These are phyloP conservation scores for Colletotrichum agaves DNA, from an alignment of 2,329 filamentous ascomycete genomes.

Conservation along the genomic window DNA sequence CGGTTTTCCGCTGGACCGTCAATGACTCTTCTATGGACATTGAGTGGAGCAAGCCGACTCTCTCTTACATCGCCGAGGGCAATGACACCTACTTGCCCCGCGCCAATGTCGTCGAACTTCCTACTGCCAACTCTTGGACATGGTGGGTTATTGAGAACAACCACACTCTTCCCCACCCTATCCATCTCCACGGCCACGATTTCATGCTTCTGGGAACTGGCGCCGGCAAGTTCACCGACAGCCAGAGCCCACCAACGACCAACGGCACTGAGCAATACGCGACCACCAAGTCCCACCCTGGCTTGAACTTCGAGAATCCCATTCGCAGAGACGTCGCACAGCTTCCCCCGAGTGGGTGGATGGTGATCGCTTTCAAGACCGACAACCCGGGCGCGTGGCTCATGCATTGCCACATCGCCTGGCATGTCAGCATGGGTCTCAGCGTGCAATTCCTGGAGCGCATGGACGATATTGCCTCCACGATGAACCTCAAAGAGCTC, in stretches of 20 bases:
- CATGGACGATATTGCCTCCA: conserved; percentile 35
- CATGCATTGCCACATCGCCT: conserved; percentile 61
- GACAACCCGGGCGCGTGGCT: conserved; percentile 63
- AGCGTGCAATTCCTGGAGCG: conserved; percentile 62
- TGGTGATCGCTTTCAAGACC: conserved; percentile 58
- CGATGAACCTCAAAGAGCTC: conserved; percentile 34
- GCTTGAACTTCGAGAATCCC: conserved; percentile 52
- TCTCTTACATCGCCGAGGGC: conserved; percentile 43
- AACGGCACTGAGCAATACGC: conserved; percentile 16
- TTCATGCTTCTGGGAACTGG: conserved; percentile 45
- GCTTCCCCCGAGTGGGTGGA: conserved; percentile 54
- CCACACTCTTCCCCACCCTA: conserved; percentile 51
- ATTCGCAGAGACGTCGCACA: conserved; percentile 58
- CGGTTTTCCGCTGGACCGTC: conserved; percentile 45
- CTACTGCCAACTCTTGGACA: conserved; percentile 42
- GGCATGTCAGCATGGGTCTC: conserved; percentile 60
- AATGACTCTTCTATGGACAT: conserved; percentile 48
- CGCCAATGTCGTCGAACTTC: conserved; percentile 40
- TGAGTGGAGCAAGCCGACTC: conserved; percentile 52
- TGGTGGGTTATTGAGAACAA: conserved; percentile 47
- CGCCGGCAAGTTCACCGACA: conserved; percentile 36
- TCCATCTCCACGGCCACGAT: conserved; percentile 61
- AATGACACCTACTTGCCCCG: conserved; percentile 36
- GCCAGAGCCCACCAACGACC: conserved; percentile 1
- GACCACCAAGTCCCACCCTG: conserved; percentile 39